These are phyloP conservation scores for Daldinia decipiens DNA, from an alignment of 495 filamentous ascomycete genomes.

Conservation along the genomic window DNA sequence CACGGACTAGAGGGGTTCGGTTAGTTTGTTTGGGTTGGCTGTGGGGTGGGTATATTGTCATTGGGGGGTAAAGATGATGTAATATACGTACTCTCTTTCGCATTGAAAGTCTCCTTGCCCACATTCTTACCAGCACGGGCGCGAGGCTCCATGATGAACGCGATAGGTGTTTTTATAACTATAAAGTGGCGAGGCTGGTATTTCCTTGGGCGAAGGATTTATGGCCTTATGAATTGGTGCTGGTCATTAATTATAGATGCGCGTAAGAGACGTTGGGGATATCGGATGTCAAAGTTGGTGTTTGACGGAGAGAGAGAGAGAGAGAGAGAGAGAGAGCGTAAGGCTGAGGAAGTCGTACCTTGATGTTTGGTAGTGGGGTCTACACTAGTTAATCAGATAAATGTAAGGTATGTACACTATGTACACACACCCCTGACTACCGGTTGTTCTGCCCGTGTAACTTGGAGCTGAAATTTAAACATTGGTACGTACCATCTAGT, in stretches of 20 bases:
- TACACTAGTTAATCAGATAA: conserved; percentile 10
- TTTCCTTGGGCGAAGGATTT: not conserved
- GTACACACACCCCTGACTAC: not conserved
- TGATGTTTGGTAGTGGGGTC: conserved; percentile 23
- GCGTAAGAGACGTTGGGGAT: not conserved
- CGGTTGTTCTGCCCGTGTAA: conserved; percentile 12
- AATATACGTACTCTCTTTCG: conserved; percentile 73
- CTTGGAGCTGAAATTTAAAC: conserved; percentile 21
- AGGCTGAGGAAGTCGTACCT: conserved; percentile 23
- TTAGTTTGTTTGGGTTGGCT: not conserved
- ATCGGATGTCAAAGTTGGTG: conserved; percentile 13
- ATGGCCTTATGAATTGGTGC: not conserved
- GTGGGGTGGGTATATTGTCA: not conserved
- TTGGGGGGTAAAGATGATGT: no score
- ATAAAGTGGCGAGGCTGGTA: not conserved
- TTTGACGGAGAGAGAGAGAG: not conserved
- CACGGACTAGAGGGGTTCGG: conserved; percentile 65
- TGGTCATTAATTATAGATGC: not conserved
- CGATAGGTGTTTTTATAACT: not conserved
- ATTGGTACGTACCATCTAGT: conserved; percentile 14
- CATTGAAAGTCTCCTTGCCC: conserved; percentile 85
- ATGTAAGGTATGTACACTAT: conserved; percentile 13
- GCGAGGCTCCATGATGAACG: conserved; percentile 70
- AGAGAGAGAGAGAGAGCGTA: not conserved
- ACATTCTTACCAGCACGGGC: conserved; percentile 83